Percentiles rank a stretch among this genome's conserved stretches.
phyloP scores from a whole-genome alignment of 2,329 filamentous ascomycete species.

The Calycina herbarum region DNA sequence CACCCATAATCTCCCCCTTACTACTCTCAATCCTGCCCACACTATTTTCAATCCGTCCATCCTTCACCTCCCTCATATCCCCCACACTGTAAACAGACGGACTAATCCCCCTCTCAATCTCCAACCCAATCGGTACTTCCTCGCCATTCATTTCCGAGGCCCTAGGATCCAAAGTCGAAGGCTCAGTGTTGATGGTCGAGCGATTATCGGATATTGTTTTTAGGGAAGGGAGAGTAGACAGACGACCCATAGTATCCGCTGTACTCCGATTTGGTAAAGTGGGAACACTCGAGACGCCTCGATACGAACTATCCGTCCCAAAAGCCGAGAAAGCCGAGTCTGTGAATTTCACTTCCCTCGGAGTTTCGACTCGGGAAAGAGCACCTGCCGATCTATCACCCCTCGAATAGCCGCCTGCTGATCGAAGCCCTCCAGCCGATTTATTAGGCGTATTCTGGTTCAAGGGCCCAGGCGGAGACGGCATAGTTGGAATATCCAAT shows the following conservation, averaged over 20 bases:
- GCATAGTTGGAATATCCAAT: background rate
- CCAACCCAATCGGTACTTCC: background rate
- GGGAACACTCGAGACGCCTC: background rate
- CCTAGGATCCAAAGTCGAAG: too few relatives aligned
- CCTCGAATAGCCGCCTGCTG: too few relatives aligned
- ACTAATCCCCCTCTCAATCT: background rate
- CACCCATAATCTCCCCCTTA: constrained; percentile 1
- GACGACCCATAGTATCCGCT: background rate
- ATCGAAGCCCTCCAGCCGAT: too few relatives aligned
- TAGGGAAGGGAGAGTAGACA: background rate
- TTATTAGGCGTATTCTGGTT: background rate
- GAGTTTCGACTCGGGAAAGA: background rate
- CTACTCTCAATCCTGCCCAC: background rate
- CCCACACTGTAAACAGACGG: background rate
- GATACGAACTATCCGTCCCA: background rate
- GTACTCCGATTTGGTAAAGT: too few relatives aligned
- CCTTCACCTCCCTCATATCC: background rate
- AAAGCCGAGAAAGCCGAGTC: background rate
- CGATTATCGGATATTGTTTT: background rate
- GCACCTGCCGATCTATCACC: too few relatives aligned
- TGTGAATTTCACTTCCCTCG: background rate
- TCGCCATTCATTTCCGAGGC: background rate
- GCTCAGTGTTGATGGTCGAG: background rate
- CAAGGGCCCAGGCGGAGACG: background rate
- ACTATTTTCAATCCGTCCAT: background rate